Conservation (phyloP, 1,139 yeast species). For the Debaryomyces singareniensis region DNA sequence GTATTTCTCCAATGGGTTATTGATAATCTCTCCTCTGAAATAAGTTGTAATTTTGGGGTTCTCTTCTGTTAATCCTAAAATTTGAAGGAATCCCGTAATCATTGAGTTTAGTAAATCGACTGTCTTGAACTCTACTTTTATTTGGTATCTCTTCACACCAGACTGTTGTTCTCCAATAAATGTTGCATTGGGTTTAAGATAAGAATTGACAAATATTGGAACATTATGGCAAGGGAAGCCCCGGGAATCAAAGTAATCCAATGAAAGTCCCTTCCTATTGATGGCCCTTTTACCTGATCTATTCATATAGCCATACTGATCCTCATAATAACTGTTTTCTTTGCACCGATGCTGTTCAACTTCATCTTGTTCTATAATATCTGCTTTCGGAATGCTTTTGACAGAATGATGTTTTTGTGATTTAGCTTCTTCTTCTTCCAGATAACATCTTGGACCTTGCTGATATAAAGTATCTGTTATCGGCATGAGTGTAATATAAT, state of each 20-base stretch:
- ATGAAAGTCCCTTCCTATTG: too few species aligned
- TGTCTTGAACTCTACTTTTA: slow-evolving; percentile 62
- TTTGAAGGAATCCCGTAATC: slow-evolving; percentile 73
- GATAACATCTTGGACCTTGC: too few species aligned
- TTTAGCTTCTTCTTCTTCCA: too few species aligned
- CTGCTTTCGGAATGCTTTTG: too few species aligned
- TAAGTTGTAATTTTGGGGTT: slow-evolving; percentile 80
- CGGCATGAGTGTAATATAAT: slow-evolving; percentile 1
- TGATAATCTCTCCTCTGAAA: slow-evolving; percentile 81
- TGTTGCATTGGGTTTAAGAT: slow-evolving; percentile 56
- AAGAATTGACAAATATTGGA: slow-evolving; percentile 23
- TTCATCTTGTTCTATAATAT: background rate
- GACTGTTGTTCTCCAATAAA: slow-evolving; percentile 72
- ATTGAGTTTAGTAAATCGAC: slow-evolving; percentile 59
- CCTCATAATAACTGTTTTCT: background rate
- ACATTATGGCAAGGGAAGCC: slow-evolving; percentile 4
- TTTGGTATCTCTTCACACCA: slow-evolving; percentile 62
- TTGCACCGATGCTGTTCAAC: slow-evolving; percentile 1
- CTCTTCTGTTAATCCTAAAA: slow-evolving; percentile 70
- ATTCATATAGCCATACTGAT: background rate
- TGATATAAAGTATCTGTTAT: slow-evolving; percentile 1
- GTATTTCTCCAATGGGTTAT: slow-evolving; percentile 36
- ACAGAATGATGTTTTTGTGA: background rate
- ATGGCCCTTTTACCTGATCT: background rate
- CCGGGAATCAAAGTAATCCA: slow-evolving; percentile 4